A percentile compares a stretch with the other conserved stretches of the same genome.
phyloP scores from a whole-genome alignment of 257 asterid genomes.

The Petunia axillaris region DNA sequence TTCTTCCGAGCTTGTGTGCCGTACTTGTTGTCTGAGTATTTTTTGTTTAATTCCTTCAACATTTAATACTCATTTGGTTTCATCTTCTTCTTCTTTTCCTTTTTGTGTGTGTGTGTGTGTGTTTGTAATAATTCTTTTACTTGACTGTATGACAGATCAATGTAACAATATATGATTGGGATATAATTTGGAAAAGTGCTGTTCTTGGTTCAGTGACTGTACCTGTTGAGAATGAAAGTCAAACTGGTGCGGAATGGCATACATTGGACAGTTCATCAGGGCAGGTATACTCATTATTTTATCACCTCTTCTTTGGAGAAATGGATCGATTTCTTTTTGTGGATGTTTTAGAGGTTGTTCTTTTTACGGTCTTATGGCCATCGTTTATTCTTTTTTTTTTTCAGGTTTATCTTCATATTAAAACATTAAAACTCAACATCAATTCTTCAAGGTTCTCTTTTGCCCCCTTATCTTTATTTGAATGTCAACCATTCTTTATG shows the following conservation, averaged over 20 bases:
- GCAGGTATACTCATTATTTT: slow-evolving; percentile 53
- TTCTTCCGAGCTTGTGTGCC: slow-evolving; percentile 12
- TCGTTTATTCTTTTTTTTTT: slow-evolving; percentile 27
- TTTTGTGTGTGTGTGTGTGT: background rate
- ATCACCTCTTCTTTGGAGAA: slow-evolving; percentile 15
- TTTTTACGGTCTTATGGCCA: background rate
- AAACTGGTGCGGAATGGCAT: slow-evolving; percentile 82
- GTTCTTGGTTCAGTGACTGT: slow-evolving; percentile 82
- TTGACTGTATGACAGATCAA: slow-evolving; percentile 61
- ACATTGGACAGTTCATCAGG: slow-evolving; percentile 81
- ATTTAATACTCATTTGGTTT: background rate
- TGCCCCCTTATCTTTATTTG: background rate
- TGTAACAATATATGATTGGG: slow-evolving; percentile 90
- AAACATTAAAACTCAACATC: slow-evolving; percentile 57
- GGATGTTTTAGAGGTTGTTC: background rate
- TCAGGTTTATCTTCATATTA: slow-evolving; percentile 87
- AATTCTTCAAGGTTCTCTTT: slow-evolving; percentile 59
- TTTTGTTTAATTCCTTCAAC: background rate
- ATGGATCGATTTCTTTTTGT: background rate
- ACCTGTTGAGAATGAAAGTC: slow-evolving; percentile 72
- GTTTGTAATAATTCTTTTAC: slow-evolving; percentile 32
- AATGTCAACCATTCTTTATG: background rate
- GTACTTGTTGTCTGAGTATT: background rate
- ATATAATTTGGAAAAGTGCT: slow-evolving; percentile 82
- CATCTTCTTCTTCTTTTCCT: background rate